Base-by-base conservation (phyloP, 2,329 filamentous ascomycete genomes). In the Emergomyces orientalis region DNA sequence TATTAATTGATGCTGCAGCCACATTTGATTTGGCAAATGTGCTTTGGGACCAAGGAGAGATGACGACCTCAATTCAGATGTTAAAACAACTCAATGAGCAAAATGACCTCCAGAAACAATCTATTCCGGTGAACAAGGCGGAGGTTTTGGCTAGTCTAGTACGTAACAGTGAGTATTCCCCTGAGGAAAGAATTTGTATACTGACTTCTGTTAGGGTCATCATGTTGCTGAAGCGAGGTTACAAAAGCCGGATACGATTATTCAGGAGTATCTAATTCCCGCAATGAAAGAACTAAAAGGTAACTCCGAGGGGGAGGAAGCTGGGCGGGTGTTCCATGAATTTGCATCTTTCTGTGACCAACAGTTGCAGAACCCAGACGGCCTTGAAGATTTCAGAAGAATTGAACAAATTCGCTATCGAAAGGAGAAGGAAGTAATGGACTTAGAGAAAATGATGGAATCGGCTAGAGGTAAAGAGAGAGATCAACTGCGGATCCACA, bases 281-380 rank as follows among this genome's bases (percentile, higher is more conserved):
- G 92, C 94, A 0, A 86, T 97, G 34, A 87, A 86, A 67, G 90
- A 95, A 71, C 80, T 99, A 8, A 88, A 85, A 69, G 86, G 86
- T 1, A 82, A 84, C 55, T 82, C 77, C 5, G 82, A 86, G 61
- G 88, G 89, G 1, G 80, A 83, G 54, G 89, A 93, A 64, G 89
- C 92, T 1, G 91, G 92, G 0, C 84, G 90, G 67, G 94, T 97
- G 0, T 97, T 91, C 70, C 91, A 97, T 72, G 90, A 96, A 69
- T 97, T 97, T 74, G 94, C 95, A 32, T 84, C 87, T 60, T 99
- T 99, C 73, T 99, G 95, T 70, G 93, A 99, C 72, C 87, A 91
- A 70, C 94, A 99, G 73, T 80, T 99, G 11, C 89, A 96, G 69
- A 93, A 93, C 70, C 84, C 88, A 0, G 91, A 96, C 68, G 86